phyloP scores from a whole-genome alignment of 2,329 filamentous ascomycete genomes.

The Mycosphaerella sp. region DNA sequence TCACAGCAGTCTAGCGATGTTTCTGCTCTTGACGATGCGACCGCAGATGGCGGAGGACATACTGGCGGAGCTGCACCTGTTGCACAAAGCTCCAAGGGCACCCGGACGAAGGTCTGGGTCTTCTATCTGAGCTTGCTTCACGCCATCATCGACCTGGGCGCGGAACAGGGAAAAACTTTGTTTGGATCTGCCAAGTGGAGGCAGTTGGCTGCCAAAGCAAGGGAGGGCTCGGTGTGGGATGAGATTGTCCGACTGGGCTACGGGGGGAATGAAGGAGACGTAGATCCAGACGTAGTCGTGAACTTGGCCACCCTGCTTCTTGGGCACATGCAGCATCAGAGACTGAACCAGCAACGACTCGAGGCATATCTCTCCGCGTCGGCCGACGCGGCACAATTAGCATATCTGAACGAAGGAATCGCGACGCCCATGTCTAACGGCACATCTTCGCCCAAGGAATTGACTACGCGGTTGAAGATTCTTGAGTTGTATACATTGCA shows the following conservation, averaged over 20 bases:
- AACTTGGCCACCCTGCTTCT: constrained; percentile 86
- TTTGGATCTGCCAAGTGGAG: constrained; percentile 87
- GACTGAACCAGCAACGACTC: constrained; percentile 75
- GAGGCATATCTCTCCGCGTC: constrained; percentile 77
- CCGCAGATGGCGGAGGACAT: constrained; percentile 6
- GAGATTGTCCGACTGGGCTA: constrained; percentile 85
- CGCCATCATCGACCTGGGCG: constrained; percentile 78
- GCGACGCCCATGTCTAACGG: constrained; percentile 51
- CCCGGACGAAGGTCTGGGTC: constrained; percentile 93
- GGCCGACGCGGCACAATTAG: constrained; percentile 52
- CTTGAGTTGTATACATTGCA: constrained; percentile 94
- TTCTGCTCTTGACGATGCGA: constrained; percentile 25
- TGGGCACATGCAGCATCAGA: constrained; percentile 80
- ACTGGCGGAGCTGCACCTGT: constrained; percentile 55
- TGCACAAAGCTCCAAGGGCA: constrained; percentile 70
- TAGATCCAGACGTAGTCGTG: constrained; percentile 91
- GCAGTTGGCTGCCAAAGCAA: constrained; percentile 71
- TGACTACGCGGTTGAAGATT: constrained; percentile 70
- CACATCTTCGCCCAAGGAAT: constrained; percentile 32
- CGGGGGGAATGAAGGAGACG: constrained; percentile 77
- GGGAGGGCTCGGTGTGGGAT: constrained; percentile 90
- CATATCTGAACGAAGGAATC: constrained; percentile 57
- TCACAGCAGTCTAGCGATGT: constrained; percentile 36
- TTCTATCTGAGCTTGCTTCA: constrained; percentile 92
- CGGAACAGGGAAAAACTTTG: constrained; percentile 80